Evolutionary conservation across 139 green algal species (phyloP).

Genomic region (Micractinium conductrix): DNA sequence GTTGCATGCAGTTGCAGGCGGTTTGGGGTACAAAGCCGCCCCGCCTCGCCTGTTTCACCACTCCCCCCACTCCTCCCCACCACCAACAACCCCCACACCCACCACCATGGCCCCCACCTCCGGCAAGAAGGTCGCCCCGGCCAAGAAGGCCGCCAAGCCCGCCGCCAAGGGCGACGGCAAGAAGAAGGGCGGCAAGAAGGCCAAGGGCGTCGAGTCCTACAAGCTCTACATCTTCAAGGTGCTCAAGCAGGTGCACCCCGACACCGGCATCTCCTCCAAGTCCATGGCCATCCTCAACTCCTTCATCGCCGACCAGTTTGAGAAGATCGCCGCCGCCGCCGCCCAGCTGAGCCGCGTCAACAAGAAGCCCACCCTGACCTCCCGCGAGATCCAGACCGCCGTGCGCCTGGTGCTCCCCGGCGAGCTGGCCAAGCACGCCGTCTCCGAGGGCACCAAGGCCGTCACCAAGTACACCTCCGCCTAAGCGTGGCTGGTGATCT

Average conservation of each 20-base stretch:
- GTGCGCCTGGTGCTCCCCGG: conserved; percentile 79
- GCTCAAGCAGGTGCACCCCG: conserved; percentile 88
- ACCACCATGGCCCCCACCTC: neutral
- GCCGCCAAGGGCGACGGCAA: neutral
- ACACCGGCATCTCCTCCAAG: conserved; percentile 87
- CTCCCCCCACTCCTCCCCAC: too few relatives aligned
- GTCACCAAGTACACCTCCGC: conserved; percentile 91
- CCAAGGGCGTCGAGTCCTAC: conserved; percentile 69
- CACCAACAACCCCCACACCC: too few relatives aligned
- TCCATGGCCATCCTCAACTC: conserved; percentile 88
- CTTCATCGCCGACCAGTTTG: conserved; percentile 79
- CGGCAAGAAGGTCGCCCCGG: neutral
- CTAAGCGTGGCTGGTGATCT: too few relatives aligned
- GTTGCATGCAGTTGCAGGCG: too few relatives aligned
- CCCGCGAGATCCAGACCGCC: conserved; percentile 91
- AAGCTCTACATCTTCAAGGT: conserved; percentile 99
- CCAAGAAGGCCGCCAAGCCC: neutral
- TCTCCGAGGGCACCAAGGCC: conserved; percentile 86
- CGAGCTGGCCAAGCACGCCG: conserved; percentile 77
- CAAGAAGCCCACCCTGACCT: conserved; percentile 93
- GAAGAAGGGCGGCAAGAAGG: conserved; percentile 12
- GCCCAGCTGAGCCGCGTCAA: conserved; percentile 71
- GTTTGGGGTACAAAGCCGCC: too few relatives aligned
- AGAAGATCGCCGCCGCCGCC: conserved; percentile 87
- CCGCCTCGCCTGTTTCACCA: too few relatives aligned